Evolutionary conservation across 495 filamentous ascomycete genomes (phyloP), one percentile per base, ranked within the genome.

Genomic region (Daldinia vernicosa): DNA sequence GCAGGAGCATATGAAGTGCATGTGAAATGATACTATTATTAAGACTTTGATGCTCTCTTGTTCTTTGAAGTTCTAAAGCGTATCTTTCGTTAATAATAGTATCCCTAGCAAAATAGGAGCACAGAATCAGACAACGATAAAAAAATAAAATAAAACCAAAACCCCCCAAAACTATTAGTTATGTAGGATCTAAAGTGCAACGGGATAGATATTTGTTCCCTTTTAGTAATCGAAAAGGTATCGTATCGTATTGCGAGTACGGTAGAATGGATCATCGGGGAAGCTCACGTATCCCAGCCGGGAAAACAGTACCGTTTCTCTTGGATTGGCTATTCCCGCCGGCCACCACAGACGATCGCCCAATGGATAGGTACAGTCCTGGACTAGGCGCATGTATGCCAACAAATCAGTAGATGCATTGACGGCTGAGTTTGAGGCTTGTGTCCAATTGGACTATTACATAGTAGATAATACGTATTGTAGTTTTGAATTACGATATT

Each of bases 321-420:
- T 63, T 54, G 54, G 57, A 73, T 73, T 73, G 70, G 70, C 62
- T 73, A 58, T 45, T 57, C 28, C 70, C 66, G 43, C 28, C 51
- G 45, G 35, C 70, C 52, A 22, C 61, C 52, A 61, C 43, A 54
- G 56, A 69, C 27, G 70, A 73, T 73, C 70, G 32, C 47, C 70
- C 70, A 73, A 73, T 73, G 52, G 70, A 69, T 53, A 69, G 60
- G 40, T 59, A 73, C 43, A 22, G 30, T 60, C 27, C 27, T 53
- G 17, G 66, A 57, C 70, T 66, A 65, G 70, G 58, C 45, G 70
- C 62, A 73, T 73, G 57, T 60, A 56, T 69, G 70, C 70, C 70
- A 73, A 69, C 70, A 69, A 73, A 73, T 73, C 70, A 66, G 40
- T 73, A 73, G 35, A 59, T 66, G 66, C 70, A 69, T 69, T 63